phyloP scores from a whole-genome alignment of 257 asterid species.

The Handroanthus guayacan region DNA sequence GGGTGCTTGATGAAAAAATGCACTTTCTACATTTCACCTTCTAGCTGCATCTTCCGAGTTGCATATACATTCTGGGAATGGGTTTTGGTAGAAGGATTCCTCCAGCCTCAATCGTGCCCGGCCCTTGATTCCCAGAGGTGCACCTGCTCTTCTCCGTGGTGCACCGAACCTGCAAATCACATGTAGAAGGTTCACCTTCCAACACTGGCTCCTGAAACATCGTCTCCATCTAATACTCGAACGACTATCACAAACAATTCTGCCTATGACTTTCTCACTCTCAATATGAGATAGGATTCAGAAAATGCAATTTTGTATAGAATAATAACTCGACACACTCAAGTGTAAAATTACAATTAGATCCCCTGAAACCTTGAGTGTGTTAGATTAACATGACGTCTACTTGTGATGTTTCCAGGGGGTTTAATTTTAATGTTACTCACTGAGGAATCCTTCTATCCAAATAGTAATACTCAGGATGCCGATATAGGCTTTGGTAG shows the following conservation, averaged over 20 bases:
- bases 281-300: background rate
- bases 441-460: too few relatives aligned
- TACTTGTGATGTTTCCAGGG: too few relatives aligned
- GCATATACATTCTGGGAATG: slow-evolving; percentile 91
- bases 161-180: slow-evolving; percentile 69
- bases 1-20: background rate
- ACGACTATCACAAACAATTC: background rate
- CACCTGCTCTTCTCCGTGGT: slow-evolving; percentile 76
- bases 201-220: background rate
- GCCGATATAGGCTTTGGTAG: too few relatives aligned
- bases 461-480: too few relatives aligned
- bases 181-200: background rate
- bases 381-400: too few relatives aligned
- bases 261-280: background rate
- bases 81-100: slow-evolving; percentile 91
- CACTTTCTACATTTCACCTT: slow-evolving; percentile 29
- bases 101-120: slow-evolving; percentile 77
- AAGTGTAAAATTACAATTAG: too few relatives aligned
- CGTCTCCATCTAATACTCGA: background rate
- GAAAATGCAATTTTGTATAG: background rate
- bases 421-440: too few relatives aligned
- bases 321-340: too few relatives aligned
- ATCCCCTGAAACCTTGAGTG: too few relatives aligned
- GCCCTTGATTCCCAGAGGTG: slow-evolving; percentile 86
- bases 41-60: slow-evolving; percentile 39